phyloP scores from a whole-genome alignment of 805 yeast species.

The Ogataea naganishii region DNA sequence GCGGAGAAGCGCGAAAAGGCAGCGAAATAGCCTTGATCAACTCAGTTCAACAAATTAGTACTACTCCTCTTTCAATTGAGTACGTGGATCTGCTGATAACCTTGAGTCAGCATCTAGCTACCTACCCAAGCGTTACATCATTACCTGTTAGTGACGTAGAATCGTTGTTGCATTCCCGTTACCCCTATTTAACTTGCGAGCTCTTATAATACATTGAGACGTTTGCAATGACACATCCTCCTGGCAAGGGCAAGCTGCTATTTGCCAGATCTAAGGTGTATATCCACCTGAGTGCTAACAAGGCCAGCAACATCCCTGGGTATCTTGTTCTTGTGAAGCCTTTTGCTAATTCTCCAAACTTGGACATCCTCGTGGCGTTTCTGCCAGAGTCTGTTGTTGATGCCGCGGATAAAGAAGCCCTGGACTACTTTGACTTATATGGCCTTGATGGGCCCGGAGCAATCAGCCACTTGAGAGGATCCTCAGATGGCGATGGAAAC shows the following conservation, averaged over 20 bases:
- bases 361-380: slow-evolving; percentile 58
- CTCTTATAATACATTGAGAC: no score
- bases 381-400: slow-evolving; percentile 45
- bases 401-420: slow-evolving; percentile 16
- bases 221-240: no score
- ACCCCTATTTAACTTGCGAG: no score
- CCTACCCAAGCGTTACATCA: no score
- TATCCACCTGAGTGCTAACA: slow-evolving; percentile 70
- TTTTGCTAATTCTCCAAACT: slow-evolving; percentile 33
- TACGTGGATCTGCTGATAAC: no score
- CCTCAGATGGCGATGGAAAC: slow-evolving; percentile 12
- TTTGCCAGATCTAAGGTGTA: slow-evolving; percentile 64
- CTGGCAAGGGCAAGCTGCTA: slow-evolving; percentile 37
- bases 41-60: no score
- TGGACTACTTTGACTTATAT: slow-evolving; percentile 28
- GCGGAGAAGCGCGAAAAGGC: no score
- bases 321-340: slow-evolving; percentile 59
- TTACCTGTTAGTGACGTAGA: no score
- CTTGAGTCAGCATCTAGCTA: no score
- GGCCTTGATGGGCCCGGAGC: slow-evolving; percentile 39
- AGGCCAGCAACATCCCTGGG: slow-evolving; percentile 75
- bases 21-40: no score
- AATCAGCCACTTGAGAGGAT: slow-evolving; percentile 15
- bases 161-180: no score
- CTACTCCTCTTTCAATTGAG: no score